phyloP scores from a whole-genome alignment of 129 eudicot genomes.

The Heracleum sosnowskyi region DNA sequence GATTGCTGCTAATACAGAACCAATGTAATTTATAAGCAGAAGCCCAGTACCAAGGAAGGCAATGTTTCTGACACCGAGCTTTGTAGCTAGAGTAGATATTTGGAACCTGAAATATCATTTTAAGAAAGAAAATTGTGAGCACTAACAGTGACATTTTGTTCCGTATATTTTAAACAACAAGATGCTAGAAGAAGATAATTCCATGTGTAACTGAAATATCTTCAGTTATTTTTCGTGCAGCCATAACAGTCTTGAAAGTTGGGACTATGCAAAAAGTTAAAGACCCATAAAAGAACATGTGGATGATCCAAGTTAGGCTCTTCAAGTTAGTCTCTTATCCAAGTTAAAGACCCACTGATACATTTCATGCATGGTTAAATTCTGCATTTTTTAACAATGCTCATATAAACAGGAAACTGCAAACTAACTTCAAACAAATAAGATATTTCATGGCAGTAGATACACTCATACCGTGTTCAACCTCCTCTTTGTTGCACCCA shows the following conservation, averaged over 20 bases:
- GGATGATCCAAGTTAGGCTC: neutral
- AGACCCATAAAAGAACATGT: neutral
- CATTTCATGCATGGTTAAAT: constrained; percentile 17
- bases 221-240: too few species aligned
- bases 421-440: neutral
- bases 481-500: constrained; percentile 22
- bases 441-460: neutral
- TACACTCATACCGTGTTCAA: constrained; percentile 30
- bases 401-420: neutral
- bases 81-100: constrained; percentile 93
- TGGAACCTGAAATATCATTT: constrained; percentile 48
- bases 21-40: constrained; percentile 75
- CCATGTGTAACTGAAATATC: too few species aligned
- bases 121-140: neutral
- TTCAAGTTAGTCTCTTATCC: neutral
- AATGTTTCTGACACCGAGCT: constrained; percentile 94
- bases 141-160: neutral
- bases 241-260: too few species aligned
- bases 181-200: too few species aligned
- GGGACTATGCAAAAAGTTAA: neutral
- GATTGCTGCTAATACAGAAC: constrained; percentile 69
- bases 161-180: constrained; percentile 4
- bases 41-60: constrained; percentile 90
- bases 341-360: constrained; percentile 46
- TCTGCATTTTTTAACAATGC: neutral